Conservation (phyloP, 164 flowering plant species). For the Echeveria elegans region DNA sequence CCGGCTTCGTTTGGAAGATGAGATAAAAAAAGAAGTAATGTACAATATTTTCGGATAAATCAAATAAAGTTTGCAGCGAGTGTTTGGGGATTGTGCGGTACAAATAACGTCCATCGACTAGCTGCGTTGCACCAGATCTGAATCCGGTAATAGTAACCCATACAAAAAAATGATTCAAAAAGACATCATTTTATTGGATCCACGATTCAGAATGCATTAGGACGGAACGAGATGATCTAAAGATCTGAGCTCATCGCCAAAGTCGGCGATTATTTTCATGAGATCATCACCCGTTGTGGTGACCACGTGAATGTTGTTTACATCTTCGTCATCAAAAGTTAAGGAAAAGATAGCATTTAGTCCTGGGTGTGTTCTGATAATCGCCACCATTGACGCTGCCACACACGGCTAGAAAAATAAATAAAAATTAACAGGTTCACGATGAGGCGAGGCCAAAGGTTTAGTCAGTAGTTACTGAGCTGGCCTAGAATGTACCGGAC, state of each 20-base stretch:
- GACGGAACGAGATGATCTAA: too few relatives aligned
- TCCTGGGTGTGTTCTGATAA: constrained; percentile 73
- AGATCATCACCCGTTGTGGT: constrained; percentile 66
- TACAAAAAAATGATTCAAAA: too few relatives aligned
- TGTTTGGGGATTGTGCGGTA: too few relatives aligned
- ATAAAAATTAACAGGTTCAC: not conserved
- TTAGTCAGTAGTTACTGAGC: constrained; percentile 40
- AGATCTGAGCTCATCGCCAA: constrained; percentile 92
- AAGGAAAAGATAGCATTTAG: constrained; percentile 67
- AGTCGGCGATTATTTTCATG: constrained; percentile 76
- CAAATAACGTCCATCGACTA: too few relatives aligned
- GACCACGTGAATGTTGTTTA: constrained; percentile 50
- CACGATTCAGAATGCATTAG: too few relatives aligned
- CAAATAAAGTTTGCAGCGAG: too few relatives aligned
- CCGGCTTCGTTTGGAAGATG: not conserved
- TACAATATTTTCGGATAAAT: too few relatives aligned
- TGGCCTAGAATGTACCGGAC: constrained; percentile 83
- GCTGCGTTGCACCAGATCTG: too few relatives aligned
- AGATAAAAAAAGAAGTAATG: too few relatives aligned
- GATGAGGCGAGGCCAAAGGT: not conserved
- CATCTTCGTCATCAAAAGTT: constrained; percentile 71
- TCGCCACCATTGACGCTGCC: constrained; percentile 96
- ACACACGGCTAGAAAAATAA: constrained; percentile 54
- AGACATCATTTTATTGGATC: too few relatives aligned
- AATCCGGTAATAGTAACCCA: too few relatives aligned